Percentiles rank a stretch among this genome's conserved stretches.
Evolutionary conservation across 2,329 filamentous ascomycete species (phyloP).

Genomic region (Diaporthe citri): DNA sequence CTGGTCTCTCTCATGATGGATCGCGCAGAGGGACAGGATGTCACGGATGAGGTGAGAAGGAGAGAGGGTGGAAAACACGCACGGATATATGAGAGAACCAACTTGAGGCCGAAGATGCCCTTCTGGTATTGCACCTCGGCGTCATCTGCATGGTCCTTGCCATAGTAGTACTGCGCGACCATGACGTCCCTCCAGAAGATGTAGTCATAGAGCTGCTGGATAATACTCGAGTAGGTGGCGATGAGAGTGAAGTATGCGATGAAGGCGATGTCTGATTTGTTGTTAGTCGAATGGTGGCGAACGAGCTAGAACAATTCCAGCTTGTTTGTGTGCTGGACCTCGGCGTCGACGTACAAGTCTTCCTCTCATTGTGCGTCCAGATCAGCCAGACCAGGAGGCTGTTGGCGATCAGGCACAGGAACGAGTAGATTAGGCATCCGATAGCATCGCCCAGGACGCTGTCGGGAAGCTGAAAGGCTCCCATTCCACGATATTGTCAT

Average conservation of each 20-base stretch:
- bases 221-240: slow-evolving; percentile 32
- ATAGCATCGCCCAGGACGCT: slow-evolving; percentile 38
- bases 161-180: slow-evolving; percentile 34
- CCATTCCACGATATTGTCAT: slow-evolving; percentile 38
- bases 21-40: neutral
- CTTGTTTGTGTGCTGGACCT: neutral
- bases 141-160: slow-evolving; percentile 25
- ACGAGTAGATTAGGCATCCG: slow-evolving; percentile 33
- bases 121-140: slow-evolving; percentile 38
- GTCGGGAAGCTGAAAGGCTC: slow-evolving; percentile 40
- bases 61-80: neutral
- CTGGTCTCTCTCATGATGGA: no score
- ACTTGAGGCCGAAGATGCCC: slow-evolving; percentile 36
- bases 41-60: no score
- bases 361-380: slow-evolving; percentile 37
- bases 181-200: slow-evolving; percentile 35
- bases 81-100: slow-evolving; percentile 36
- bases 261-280: slow-evolving; percentile 29
- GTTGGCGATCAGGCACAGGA: slow-evolving; percentile 34
- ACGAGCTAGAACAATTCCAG: neutral
- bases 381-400: slow-evolving; percentile 35
- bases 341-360: slow-evolving; percentile 12
- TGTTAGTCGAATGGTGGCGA: neutral
- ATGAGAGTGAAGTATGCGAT: slow-evolving; percentile 38
- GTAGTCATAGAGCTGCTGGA: slow-evolving; percentile 38